Percentiles rank a stretch among this genome's conserved stretches.
phyloP scores from a whole-genome alignment of 2,329 filamentous ascomycete genomes.

The Cytospora paraplurivora region DNA sequence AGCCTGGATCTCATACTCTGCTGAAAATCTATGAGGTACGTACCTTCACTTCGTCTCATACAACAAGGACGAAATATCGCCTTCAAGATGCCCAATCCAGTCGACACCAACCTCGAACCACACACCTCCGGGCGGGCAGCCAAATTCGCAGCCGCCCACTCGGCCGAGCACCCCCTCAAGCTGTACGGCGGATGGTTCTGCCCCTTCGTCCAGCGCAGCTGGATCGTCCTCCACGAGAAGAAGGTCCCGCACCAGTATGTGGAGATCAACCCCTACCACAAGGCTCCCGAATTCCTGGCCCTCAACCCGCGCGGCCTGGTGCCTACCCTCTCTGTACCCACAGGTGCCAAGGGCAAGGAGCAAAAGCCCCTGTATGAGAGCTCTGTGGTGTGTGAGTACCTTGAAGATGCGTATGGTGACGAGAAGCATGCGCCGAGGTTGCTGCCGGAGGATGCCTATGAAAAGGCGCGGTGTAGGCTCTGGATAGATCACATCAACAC shows the following conservation, averaged over 20 bases:
- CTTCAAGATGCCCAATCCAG: constrained; percentile 42
- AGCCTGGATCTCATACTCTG: background rate
- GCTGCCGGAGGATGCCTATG: constrained; percentile 63
- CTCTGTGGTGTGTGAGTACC: constrained; percentile 71
- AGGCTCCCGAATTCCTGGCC: constrained; percentile 65
- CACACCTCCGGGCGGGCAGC: constrained; percentile 54
- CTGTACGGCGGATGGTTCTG: constrained; percentile 79
- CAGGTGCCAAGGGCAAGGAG: constrained; percentile 35
- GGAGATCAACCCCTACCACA: constrained; percentile 78
- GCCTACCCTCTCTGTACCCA: constrained; percentile 63
- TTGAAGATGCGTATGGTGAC: constrained; percentile 69
- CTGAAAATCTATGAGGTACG: background rate
- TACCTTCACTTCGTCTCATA: background rate
- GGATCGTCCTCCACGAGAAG: constrained; percentile 75
- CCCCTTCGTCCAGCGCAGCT: constrained; percentile 68
- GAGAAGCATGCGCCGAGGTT: constrained; percentile 50
- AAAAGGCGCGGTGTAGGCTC: constrained; percentile 65
- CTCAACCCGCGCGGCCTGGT: constrained; percentile 77
- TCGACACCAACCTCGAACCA: constrained; percentile 52
- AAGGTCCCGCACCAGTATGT: constrained; percentile 73
- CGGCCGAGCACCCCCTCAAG: constrained; percentile 56
- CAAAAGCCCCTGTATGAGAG: constrained; percentile 71
- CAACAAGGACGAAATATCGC: background rate
- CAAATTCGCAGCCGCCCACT: constrained; percentile 48
- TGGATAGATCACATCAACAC: constrained; percentile 75